Base-by-base conservation (phyloP, 257 asterid species). In the Eucommia ulmoides region DNA sequence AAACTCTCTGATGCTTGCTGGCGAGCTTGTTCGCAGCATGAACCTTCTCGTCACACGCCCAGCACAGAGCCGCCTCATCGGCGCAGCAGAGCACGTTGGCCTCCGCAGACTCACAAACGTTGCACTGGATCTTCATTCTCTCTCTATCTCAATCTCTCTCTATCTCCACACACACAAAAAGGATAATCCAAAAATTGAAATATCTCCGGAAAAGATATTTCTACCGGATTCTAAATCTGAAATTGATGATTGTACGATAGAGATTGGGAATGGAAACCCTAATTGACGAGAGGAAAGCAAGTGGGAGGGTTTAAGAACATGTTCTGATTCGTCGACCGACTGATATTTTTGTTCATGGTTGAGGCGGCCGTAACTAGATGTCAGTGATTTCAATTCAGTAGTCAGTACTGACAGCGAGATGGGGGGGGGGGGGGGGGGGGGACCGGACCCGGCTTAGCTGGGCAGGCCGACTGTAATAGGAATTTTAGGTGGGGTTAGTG, bases 161-260 rank as follows among this genome's bases (percentile, higher is more conserved):
- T 29, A 5, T 12, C 38, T 29, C 38, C 8, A 7, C 38, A 29
- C 8, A 29, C 7, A 61, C 35, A 24, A 41, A 68, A n/a, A n/a
- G n/a, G n/a, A n/a, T n/a, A n/a, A n/a, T n/a, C n/a, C n/a, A n/a
- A n/a, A n/a, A n/a, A n/a, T n/a, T n/a, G n/a, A n/a, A n/a, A n/a
- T n/a, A n/a, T n/a, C n/a, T n/a, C n/a, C n/a, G n/a, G n/a, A n/a
- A n/a, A n/a, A n/a, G n/a, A n/a, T n/a, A n/a, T n/a, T n/a, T n/a
- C n/a, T n/a, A n/a, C n/a, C n/a, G n/a, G n/a, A n/a, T n/a, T n/a
- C n/a, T n/a, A n/a, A n/a, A n/a, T n/a, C n/a, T n/a, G n/a, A n/a
- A n/a, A n/a, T n/a, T n/a, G n/a, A n/a, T n/a, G n/a, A n/a, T n/a
- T n/a, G n/a, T n/a, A n/a, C n/a, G n/a, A n/a, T n/a, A n/a, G n/a